Evolutionary conservation across 2,329 filamentous ascomycete species (phyloP).

Genomic region (Microdochium bolleyi): DNA sequence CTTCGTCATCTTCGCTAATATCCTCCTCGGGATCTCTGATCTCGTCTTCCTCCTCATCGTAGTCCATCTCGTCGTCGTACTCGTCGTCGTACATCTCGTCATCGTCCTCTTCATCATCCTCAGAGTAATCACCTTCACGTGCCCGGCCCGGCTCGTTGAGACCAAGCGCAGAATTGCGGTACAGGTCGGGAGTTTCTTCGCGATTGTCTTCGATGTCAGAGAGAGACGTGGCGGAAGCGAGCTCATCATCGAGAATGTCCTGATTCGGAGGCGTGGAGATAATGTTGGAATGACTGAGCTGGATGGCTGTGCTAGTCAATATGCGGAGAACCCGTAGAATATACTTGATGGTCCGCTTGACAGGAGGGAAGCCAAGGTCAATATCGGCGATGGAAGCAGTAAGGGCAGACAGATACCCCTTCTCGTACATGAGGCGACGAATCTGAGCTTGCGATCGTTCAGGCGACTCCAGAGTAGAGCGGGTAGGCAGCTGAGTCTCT

Average conservation of each 20-base stretch:
- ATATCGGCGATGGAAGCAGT: slow-evolving; percentile 92
- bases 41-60: slow-evolving; percentile 66
- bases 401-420: slow-evolving; percentile 83
- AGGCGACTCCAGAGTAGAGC: slow-evolving; percentile 22
- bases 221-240: slow-evolving; percentile 78
- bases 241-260: slow-evolving; percentile 72
- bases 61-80: slow-evolving; percentile 89
- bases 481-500: slow-evolving; percentile 32
- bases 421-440: slow-evolving; percentile 95
- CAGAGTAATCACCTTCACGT: slow-evolving; percentile 68
- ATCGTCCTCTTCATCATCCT: slow-evolving; percentile 63
- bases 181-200: slow-evolving; percentile 93
- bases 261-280: slow-evolving; percentile 59
- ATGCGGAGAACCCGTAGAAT: slow-evolving; percentile 85
- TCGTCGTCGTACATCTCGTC: slow-evolving; percentile 93
- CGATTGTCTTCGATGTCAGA: slow-evolving; percentile 81
- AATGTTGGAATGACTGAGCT: slow-evolving; percentile 74
- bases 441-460: slow-evolving; percentile 70
- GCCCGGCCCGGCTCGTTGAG: slow-evolving; percentile 77
- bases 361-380: slow-evolving; percentile 86
- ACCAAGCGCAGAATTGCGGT: slow-evolving; percentile 90
- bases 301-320: slow-evolving; percentile 78
- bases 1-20: slow-evolving; percentile 81
- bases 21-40: slow-evolving; percentile 75
- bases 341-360: slow-evolving; percentile 92